Base-by-base conservation (phyloP, 768 basidiomycete species). In the Melanogaster broomeanus region DNA sequence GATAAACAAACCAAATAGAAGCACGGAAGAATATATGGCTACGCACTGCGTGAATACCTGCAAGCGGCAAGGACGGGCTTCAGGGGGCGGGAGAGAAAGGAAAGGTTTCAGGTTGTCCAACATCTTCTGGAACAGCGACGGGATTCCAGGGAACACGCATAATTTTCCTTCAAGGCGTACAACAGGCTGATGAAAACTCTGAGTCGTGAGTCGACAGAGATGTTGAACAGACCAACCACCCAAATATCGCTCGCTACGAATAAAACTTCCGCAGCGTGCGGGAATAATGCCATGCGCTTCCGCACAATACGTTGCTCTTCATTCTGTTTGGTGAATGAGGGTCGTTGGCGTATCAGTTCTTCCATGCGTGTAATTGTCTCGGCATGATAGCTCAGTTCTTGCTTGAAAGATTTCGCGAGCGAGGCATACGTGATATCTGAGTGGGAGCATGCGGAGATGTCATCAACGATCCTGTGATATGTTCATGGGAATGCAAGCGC, bases 121-220 rank as follows among this genome's bases (percentile, higher is more conserved):
- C 77, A 98, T 87, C 67, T 81, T 82, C 60, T 88, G 83, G 72
- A 95, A 96, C 27, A 96, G 77, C 4, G 76, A 70, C 0, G 95
- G 95, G 40, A 97, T 91, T 27, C 95, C 95, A 0, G 95, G 95
- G 71, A 98, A 87, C 24, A 98, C 76, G 69, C 92, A 96, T 15
- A 97, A 76, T 72, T 90, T 95, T 21, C 89, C 88, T 59, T 82
- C 82, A 3, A 97, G 75, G 16, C 93, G 79, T 1, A 96, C 85
- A 12, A 97, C 90, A 22, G 94, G 94, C 89, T 91, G 59, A 28
- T 12, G 41, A 2, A 49, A 0, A 45, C 37, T 24, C 11, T 42
- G 10, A 34, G 45, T 7, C 49, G 45, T 52, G 55, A 51, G 28
- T 43, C 16, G 27, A 34, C 16, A 47, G 16, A 31, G 25, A 1